These are phyloP conservation scores for Diospyros lotus DNA, from an alignment of 148 eudicot genomes.

Conservation along the genomic window DNA sequence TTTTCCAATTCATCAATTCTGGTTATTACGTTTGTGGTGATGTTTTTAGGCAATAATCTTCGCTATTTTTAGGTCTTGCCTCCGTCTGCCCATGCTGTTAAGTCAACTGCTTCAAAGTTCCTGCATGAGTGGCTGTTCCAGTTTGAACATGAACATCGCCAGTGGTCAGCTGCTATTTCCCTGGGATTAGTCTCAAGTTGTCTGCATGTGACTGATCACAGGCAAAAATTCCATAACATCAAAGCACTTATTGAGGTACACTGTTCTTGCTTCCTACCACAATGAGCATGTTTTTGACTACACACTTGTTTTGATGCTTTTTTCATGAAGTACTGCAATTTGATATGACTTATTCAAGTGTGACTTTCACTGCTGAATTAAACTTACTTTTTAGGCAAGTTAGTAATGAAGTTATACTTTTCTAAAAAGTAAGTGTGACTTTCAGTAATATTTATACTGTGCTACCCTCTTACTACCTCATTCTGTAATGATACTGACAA, in stretches of 20 bases:
- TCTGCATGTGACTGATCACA: constrained; percentile 76
- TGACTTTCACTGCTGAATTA: no score
- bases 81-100: constrained; percentile 70
- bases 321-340: no score
- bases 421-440: no score
- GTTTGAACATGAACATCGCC: constrained; percentile 88
- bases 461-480: no score
- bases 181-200: constrained; percentile 78
- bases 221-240: constrained; percentile 60
- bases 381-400: no score
- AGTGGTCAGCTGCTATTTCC: constrained; percentile 97
- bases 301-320: no score
- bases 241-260: constrained; percentile 78
- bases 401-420: no score
- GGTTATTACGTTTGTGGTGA: neutral
- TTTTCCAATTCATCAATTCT: neutral
- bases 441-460: no score
- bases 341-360: no score
- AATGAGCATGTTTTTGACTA: no score
- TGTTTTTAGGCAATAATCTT: constrained; percentile 1
- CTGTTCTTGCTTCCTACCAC: constrained; percentile 9
- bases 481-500: no score
- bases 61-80: constrained; percentile 66
- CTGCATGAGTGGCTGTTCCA: constrained; percentile 77
- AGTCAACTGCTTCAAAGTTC: constrained; percentile 68